Conservation (phyloP, 345 rosid species). For the Euphorbia tirucalli region DNA sequence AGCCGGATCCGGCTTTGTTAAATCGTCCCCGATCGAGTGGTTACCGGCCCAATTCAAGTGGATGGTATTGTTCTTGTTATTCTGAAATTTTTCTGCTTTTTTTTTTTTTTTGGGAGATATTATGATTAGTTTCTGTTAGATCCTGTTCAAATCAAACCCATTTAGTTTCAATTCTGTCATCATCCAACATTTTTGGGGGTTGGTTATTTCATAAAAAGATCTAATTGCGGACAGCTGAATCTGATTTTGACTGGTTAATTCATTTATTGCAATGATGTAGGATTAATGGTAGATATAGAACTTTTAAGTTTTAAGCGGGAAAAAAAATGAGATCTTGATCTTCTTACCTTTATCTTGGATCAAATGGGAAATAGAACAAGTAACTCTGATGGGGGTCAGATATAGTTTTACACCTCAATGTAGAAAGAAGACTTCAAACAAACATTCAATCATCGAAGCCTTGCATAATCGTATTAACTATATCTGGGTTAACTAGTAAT, state of each 20-base stretch:
- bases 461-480: too few relatives aligned
- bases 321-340: not conserved
- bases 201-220: not conserved
- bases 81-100: not conserved
- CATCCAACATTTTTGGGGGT: not conserved
- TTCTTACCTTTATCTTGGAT: not conserved
- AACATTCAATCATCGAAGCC: too few relatives aligned
- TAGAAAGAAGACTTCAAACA: not conserved
- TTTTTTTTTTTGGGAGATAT: not conserved
- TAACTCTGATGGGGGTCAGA: not conserved
- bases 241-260: not conserved
- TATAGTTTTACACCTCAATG: not conserved
- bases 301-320: not conserved
- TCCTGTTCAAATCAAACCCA: too few relatives aligned
- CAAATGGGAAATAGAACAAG: not conserved
- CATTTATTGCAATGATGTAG: not conserved
- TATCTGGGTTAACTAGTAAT: too few relatives aligned
- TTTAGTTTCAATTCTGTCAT: not conserved
- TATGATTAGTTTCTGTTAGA: too few relatives aligned
- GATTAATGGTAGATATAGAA: not conserved
- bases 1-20: slow-evolving; percentile 39
- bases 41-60: slow-evolving; percentile 59
- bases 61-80: slow-evolving; percentile 44
- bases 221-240: not conserved
- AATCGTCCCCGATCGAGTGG: slow-evolving; percentile 60